Percentiles rank a stretch among this genome's conserved stretches.
Conservation (phyloP, 2,329 filamentous ascomycete species). For the Laburnicola sp. region DNA sequence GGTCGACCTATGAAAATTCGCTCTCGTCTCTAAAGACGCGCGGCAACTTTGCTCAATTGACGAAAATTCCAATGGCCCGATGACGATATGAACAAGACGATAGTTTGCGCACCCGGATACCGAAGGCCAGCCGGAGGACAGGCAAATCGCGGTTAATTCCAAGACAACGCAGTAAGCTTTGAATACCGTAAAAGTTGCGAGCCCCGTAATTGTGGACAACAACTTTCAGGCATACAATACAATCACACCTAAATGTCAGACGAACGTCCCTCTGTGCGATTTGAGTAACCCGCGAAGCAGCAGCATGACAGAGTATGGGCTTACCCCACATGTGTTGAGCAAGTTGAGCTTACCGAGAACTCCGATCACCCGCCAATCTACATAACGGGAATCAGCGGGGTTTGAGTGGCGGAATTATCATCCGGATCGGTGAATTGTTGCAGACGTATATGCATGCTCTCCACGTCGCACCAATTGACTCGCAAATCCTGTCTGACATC, state of each 20-base stretch:
- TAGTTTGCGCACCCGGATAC: background rate
- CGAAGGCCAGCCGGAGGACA: too few species aligned
- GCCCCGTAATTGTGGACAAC: background rate
- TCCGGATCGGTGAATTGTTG: background rate
- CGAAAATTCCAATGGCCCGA: background rate
- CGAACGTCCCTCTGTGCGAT: background rate
- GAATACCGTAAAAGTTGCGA: too few species aligned
- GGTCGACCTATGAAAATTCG: background rate
- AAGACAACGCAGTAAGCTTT: too few species aligned
- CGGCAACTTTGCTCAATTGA: background rate
- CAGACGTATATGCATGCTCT: background rate
- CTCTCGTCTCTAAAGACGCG: background rate
- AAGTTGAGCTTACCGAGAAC: background rate
- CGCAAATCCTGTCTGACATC: background rate
- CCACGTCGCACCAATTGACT: background rate
- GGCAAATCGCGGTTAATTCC: too few species aligned
- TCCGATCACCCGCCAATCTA: background rate
- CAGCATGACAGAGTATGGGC: background rate
- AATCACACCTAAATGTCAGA: too few species aligned
- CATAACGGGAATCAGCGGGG: background rate
- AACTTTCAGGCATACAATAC: too few species aligned
- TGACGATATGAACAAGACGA: background rate
- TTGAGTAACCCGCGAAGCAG: background rate
- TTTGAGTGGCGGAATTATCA: background rate
- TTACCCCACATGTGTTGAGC: background rate